Conservation (phyloP, 768 basidiomycete genomes). For the Suillus brevipes region DNA sequence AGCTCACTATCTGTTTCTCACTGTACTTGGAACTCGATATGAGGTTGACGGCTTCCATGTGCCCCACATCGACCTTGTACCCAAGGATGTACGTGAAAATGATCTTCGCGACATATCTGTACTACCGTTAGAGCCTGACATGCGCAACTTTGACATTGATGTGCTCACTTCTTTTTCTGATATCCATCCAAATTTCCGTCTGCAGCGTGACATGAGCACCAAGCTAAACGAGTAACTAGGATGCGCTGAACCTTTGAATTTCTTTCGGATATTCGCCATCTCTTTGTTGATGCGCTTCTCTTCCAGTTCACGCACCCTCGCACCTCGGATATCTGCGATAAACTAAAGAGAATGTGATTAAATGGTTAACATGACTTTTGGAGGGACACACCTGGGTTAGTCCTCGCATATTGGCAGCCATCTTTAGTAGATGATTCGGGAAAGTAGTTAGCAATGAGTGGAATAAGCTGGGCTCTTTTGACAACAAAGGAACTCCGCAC, state of each 20-base stretch:
- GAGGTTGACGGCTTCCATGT: slow-evolving; percentile 99
- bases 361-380: neutral
- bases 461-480: neutral
- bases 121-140: slow-evolving; percentile 7
- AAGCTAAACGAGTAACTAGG: slow-evolving; percentile 10
- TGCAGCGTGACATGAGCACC: slow-evolving; percentile 29
- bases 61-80: slow-evolving; percentile 98
- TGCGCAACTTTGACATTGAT: slow-evolving; percentile 11
- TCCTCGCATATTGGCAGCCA: slow-evolving; percentile 92
- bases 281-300: slow-evolving; percentile 99
- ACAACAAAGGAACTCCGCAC: neutral
- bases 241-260: slow-evolving; percentile 80
- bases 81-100: slow-evolving; percentile 99
- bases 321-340: slow-evolving; percentile 98
- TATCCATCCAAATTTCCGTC: slow-evolving; percentile 88
- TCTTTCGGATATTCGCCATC: slow-evolving; percentile 99
- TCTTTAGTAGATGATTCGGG: slow-evolving; percentile 29
- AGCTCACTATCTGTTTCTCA: slow-evolving; percentile 95
- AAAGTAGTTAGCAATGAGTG: neutral
- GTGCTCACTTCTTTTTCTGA: slow-evolving; percentile 87
- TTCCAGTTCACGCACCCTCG: slow-evolving; percentile 93
- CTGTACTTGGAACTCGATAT: slow-evolving; percentile 95
- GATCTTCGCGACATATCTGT: slow-evolving; percentile 96
- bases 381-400: slow-evolving; percentile 74
- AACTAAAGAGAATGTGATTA: slow-evolving; percentile 53